phyloP scores from a whole-genome alignment of 495 filamentous ascomycete species.

The Geoglossum glabrum region DNA sequence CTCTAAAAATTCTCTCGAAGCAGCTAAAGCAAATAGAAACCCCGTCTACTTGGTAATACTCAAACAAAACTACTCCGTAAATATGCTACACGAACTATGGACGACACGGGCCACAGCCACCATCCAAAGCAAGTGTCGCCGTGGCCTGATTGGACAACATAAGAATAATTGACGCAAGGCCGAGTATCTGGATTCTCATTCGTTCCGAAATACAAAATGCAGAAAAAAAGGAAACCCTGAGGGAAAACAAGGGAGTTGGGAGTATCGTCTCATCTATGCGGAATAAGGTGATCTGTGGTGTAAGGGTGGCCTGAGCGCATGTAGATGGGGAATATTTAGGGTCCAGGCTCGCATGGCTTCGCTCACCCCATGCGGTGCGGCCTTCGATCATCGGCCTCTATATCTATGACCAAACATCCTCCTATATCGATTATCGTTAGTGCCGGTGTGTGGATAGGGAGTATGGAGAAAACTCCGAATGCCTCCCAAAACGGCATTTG shows the following conservation, averaged over 20 bases:
- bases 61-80: no score
- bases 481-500: background rate
- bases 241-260: background rate
- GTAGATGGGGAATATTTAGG: background rate
- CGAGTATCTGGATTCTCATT: background rate
- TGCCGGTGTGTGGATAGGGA: background rate
- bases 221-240: background rate
- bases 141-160: no score
- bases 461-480: background rate
- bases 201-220: background rate
- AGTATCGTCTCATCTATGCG: background rate
- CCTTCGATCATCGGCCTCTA: background rate
- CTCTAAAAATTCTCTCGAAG: no score
- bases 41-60: no score
- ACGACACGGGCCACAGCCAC: no score
- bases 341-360: background rate
- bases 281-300: background rate
- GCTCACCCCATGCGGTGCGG: background rate
- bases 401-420: constrained; percentile 71
- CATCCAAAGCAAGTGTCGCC: no score
- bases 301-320: background rate
- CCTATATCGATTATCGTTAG: constrained; percentile 19
- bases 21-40: no score
- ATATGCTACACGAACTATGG: no score
- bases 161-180: no score